phyloP scores from a whole-genome alignment of 2,329 filamentous ascomycete genomes.

The Trichoderma koningiopsis region DNA sequence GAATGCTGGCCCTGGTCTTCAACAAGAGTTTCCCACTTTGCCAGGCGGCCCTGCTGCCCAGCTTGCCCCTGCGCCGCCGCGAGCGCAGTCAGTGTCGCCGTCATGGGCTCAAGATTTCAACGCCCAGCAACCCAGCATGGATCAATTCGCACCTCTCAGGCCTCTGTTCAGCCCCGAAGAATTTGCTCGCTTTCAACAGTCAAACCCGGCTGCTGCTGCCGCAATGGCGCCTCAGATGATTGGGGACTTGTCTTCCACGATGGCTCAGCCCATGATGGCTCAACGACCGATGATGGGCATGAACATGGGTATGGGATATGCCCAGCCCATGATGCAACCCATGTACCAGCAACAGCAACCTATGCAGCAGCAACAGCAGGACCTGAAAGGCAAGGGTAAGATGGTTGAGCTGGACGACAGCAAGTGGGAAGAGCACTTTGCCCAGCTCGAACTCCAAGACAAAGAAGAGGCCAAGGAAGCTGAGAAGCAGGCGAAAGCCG shows the following conservation, averaged over 20 bases:
- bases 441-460: slow-evolving; percentile 75
- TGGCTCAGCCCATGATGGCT: slow-evolving; percentile 51
- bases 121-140: slow-evolving; percentile 68
- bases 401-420: slow-evolving; percentile 91
- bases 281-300: slow-evolving; percentile 64
- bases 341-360: slow-evolving; percentile 52
- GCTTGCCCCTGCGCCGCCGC: slow-evolving; percentile 55
- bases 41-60: slow-evolving; percentile 52
- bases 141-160: slow-evolving; percentile 62
- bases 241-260: slow-evolving; percentile 49
- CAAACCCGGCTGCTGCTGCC: slow-evolving; percentile 58
- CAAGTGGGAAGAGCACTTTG: slow-evolving; percentile 96
- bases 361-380: slow-evolving; percentile 51
- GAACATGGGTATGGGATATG: slow-evolving; percentile 55
- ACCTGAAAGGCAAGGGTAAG: slow-evolving; percentile 81
- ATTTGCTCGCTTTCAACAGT: slow-evolving; percentile 83
- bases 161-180: slow-evolving; percentile 78
- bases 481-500: slow-evolving; percentile 67
- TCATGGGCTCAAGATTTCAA: slow-evolving; percentile 57
- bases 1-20: slow-evolving; percentile 69
- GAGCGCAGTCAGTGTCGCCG: slow-evolving; percentile 57
- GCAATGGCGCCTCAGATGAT: slow-evolving; percentile 61
- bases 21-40: slow-evolving; percentile 54
- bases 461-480: slow-evolving; percentile 47
- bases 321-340: slow-evolving; percentile 55